Evolutionary conservation across 23 red algal species (phyloP).

Genomic region (Agarophyton chilense): DNA sequence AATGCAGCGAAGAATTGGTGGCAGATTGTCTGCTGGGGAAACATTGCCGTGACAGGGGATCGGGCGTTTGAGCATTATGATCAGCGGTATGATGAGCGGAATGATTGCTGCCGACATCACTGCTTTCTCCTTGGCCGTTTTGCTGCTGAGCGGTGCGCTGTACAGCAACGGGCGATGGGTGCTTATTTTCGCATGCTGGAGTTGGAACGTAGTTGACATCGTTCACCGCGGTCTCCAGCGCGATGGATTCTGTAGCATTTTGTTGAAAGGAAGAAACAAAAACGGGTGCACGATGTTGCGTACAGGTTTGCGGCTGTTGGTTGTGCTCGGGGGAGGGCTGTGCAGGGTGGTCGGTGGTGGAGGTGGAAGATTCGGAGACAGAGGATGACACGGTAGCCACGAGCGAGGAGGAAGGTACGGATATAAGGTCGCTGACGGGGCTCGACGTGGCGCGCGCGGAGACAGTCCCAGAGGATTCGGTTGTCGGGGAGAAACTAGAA

Average conservation of each 20-base stretch:
- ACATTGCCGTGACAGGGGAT: slow-evolving; percentile 4
- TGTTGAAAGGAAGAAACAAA: slow-evolving; percentile 1
- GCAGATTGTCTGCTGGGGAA: neutral
- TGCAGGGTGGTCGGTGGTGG: neutral
- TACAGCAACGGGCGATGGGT: neutral
- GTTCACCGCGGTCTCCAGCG: neutral
- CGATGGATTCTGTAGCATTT: neutral
- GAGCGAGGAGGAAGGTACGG: neutral
- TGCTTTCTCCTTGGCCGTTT: no score
- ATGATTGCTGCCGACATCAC: neutral
- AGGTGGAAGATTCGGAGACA: neutral
- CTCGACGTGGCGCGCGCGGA: neutral
- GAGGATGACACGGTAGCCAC: neutral
- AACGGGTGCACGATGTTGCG: neutral
- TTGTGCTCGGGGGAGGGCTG: neutral
- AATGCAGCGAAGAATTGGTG: slow-evolving; percentile 3
- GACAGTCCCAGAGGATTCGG: neutral
- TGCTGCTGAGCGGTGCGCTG: neutral
- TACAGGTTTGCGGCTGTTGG: slow-evolving; percentile 4
- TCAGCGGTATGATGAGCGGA: neutral
- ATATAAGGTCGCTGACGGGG: neutral
- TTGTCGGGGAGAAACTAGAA: neutral
- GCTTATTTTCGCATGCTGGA: neutral
- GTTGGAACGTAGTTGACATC: neutral
- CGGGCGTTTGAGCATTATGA: neutral